Conservation (phyloP, 2,329 filamentous ascomycete genomes). For the Alternaria conjuncta region DNA sequence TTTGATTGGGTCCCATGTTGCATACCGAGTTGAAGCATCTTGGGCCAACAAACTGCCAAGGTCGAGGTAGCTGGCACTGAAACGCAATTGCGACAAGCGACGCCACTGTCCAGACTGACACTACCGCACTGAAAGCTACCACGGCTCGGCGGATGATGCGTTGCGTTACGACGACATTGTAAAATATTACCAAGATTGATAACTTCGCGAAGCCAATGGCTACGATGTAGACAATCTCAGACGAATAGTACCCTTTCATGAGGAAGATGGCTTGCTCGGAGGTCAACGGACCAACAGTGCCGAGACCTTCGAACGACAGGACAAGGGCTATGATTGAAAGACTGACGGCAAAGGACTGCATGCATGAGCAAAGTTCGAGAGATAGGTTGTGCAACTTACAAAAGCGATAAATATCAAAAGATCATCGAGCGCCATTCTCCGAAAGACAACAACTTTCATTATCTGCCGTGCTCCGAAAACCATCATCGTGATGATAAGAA, state of each 20-base stretch:
- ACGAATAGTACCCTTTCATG: conserved; percentile 42
- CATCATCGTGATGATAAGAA: conserved; percentile 28
- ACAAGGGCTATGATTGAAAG: conserved; percentile 34
- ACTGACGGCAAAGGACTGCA: conserved; percentile 33
- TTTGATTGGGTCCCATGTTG: background rate
- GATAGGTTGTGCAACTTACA: conserved; percentile 19
- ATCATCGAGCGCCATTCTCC: conserved; percentile 37
- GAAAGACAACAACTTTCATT: conserved; percentile 34
- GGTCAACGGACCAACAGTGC: conserved; percentile 20
- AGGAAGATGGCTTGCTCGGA: conserved; percentile 25
- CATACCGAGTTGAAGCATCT: conserved; percentile 41
- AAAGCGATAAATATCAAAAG: conserved; percentile 38
- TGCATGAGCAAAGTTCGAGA: conserved; percentile 8
- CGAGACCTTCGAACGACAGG: conserved; percentile 36
- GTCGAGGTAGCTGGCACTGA: conserved; percentile 39
- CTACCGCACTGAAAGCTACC: conserved; percentile 27
- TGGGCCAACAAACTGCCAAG: conserved; percentile 37
- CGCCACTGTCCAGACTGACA: conserved; percentile 34
- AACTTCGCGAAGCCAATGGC: conserved; percentile 41
- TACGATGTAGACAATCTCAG: conserved; percentile 42
- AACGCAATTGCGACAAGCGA: conserved; percentile 36
- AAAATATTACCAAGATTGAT: conserved; percentile 36
- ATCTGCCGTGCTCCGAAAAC: conserved; percentile 34
- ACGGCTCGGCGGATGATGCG: conserved; percentile 28
- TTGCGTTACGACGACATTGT: conserved; percentile 28